These are phyloP conservation scores for Tulasnella sp. DNA, from an alignment of 768 basidiomycete genomes.

Conservation along the genomic window DNA sequence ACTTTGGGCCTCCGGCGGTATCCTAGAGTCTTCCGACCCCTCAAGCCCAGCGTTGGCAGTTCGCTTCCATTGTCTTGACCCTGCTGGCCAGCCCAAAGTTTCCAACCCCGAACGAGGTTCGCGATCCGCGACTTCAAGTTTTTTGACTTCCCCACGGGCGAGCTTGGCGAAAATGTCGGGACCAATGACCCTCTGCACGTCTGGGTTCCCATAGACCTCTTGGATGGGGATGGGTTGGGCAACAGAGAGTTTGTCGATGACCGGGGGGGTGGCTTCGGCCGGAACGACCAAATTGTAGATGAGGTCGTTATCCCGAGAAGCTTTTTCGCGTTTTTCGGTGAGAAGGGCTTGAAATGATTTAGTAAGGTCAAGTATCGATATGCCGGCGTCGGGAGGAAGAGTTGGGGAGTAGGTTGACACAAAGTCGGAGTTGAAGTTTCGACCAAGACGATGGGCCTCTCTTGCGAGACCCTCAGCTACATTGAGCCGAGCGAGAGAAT, in stretches of 20 bases:
- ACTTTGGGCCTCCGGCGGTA: constrained; percentile 64
- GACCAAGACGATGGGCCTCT: constrained; percentile 69
- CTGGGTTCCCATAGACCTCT: constrained; percentile 84
- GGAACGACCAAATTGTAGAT: constrained; percentile 93
- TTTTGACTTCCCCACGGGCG: constrained; percentile 84
- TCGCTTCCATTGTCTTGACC: constrained; percentile 59
- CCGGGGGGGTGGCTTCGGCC: constrained; percentile 68
- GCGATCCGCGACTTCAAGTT: constrained; percentile 75
- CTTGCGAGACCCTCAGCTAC: constrained; percentile 76
- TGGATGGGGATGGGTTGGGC: constrained; percentile 89
- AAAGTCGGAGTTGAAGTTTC: constrained; percentile 68
- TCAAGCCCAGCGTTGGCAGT: constrained; percentile 59
- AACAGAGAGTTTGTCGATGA: constrained; percentile 76
- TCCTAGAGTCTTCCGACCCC: constrained; percentile 53
- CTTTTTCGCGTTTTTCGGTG: constrained; percentile 68
- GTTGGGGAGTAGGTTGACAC: constrained; percentile 69
- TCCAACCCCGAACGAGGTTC: constrained; percentile 78
- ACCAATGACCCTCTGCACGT: constrained; percentile 93
- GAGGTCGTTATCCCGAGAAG: constrained; percentile 87
- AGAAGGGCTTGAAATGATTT: constrained; percentile 78
- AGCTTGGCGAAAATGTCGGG: constrained; percentile 93
- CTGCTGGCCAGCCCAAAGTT: constrained; percentile 71
- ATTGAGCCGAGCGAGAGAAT: constrained; percentile 73
- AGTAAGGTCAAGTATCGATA: constrained; percentile 73
- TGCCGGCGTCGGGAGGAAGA: constrained; percentile 79